phyloP scores from a whole-genome alignment of 2,329 filamentous ascomycete species.

The Arthroderma sp. region DNA sequence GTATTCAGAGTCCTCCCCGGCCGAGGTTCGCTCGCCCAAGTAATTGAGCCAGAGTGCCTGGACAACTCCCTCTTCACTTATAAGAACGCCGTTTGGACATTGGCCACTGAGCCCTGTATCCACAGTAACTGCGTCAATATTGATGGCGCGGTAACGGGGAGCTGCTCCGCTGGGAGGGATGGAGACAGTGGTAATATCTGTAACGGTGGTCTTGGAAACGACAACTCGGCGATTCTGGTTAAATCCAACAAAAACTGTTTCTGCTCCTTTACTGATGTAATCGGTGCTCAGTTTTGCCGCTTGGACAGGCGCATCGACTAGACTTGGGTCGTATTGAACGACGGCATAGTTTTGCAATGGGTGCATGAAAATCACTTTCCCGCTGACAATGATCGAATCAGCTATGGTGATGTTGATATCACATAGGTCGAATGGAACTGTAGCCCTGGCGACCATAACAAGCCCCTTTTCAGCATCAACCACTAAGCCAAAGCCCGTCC shows the following conservation, averaged over 20 bases:
- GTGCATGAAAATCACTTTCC: constrained; percentile 89
- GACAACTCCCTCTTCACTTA: constrained; percentile 79
- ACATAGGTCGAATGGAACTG: constrained; percentile 91
- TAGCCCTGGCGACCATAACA: constrained; percentile 83
- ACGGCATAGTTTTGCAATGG: constrained; percentile 95
- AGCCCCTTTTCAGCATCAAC: constrained; percentile 93
- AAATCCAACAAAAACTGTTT: constrained; percentile 95
- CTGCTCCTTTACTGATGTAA: constrained; percentile 79
- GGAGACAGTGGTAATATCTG: constrained; percentile 91
- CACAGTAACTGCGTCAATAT: constrained; percentile 92
- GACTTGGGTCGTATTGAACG: constrained; percentile 80
- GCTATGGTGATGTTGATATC: constrained; percentile 94
- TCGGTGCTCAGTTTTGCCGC: constrained; percentile 71
- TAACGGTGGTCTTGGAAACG: constrained; percentile 85
- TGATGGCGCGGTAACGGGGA: constrained; percentile 85
- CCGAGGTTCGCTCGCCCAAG: constrained; percentile 73
- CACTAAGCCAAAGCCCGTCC: constrained; percentile 93
- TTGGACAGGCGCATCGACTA: constrained; percentile 89
- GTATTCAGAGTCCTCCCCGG: constrained; percentile 86
- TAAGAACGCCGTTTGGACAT: constrained; percentile 85
- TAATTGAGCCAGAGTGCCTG: constrained; percentile 96
- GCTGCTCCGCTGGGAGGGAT: constrained; percentile 89
- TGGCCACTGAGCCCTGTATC: constrained; percentile 84
- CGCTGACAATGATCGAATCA: constrained; percentile 87
- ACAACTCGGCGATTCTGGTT: constrained; percentile 92